Evolutionary conservation across 1,139 yeast genomes (phyloP).

Genomic region (Blastobotrys proliferans): DNA sequence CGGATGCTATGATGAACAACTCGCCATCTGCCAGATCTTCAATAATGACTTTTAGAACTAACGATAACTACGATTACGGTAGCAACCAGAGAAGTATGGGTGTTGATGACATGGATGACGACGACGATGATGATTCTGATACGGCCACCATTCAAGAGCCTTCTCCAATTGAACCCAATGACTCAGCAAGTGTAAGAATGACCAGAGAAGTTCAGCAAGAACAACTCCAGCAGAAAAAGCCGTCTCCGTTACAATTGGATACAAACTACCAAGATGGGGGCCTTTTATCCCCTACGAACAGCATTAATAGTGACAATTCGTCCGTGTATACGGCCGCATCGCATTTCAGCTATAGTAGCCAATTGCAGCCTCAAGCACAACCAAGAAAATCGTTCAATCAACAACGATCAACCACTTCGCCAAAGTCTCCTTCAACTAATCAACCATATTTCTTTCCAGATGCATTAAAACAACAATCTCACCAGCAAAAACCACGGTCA

Average conservation of each 20-base stretch:
- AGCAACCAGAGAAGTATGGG: too few relatives aligned
- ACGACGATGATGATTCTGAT: slow-evolving; percentile 7
- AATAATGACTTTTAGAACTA: slow-evolving; percentile 4
- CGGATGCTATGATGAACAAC: too few relatives aligned
- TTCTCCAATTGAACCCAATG: slow-evolving; percentile 8
- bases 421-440: slow-evolving; percentile 6
- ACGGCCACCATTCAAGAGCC: slow-evolving; percentile 10
- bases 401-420: not conserved
- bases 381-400: not conserved
- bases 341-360: slow-evolving; percentile 7
- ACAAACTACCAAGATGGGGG: slow-evolving; percentile 1
- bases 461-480: slow-evolving; percentile 2
- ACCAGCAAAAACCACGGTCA: not conserved
- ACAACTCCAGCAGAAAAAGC: not conserved
- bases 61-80: not conserved
- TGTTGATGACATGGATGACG: not conserved
- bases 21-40: not conserved
- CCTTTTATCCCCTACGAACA: slow-evolving; percentile 5
- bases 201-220: slow-evolving; percentile 1
- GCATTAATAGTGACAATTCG: slow-evolving; percentile 8
- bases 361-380: slow-evolving; percentile 1
- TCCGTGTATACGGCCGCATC: slow-evolving; percentile 8
- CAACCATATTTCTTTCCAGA: slow-evolving; percentile 12
- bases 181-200: slow-evolving; percentile 7
- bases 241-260: not conserved